These are phyloP conservation scores for Eremomyces bilateralis DNA, from an alignment of 495 filamentous ascomycete species.

Conservation along the genomic window DNA sequence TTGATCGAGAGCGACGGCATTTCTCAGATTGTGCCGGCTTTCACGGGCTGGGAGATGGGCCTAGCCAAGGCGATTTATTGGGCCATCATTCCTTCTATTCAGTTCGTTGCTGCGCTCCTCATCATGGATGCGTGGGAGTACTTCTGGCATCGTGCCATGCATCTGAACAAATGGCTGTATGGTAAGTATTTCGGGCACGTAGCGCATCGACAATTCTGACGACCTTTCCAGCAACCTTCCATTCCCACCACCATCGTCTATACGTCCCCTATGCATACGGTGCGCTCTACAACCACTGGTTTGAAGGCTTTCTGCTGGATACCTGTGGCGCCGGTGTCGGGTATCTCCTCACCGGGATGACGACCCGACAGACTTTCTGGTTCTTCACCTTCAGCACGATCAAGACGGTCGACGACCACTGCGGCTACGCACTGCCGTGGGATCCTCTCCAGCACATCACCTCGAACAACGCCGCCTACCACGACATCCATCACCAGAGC, in stretches of 20 bases:
- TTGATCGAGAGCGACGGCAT: slow-evolving; percentile 8
- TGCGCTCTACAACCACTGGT: slow-evolving; percentile 85
- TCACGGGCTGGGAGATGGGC: slow-evolving; percentile 54
- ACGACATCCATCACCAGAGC: slow-evolving; percentile 96
- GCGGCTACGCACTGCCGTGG: slow-evolving; percentile 85
- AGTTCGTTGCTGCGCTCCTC: slow-evolving; percentile 48
- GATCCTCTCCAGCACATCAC: slow-evolving; percentile 82
- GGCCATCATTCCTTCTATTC: slow-evolving; percentile 48
- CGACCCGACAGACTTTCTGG: slow-evolving; percentile 52
- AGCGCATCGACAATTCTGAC: no score
- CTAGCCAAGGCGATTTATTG: slow-evolving; percentile 59
- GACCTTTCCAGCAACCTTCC: slow-evolving; percentile 49
- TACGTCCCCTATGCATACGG: slow-evolving; percentile 97
- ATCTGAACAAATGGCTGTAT: slow-evolving; percentile 90
- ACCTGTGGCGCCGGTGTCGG: slow-evolving; percentile 65
- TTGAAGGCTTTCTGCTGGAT: slow-evolving; percentile 85
- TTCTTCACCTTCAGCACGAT: slow-evolving; percentile 71
- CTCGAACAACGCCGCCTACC: slow-evolving; percentile 83
- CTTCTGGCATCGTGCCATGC: slow-evolving; percentile 85
- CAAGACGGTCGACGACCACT: slow-evolving; percentile 96
- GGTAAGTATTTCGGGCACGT: slow-evolving; percentile 45
- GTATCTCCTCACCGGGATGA: slow-evolving; percentile 59
- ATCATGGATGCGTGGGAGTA: slow-evolving; percentile 93
- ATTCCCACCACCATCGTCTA: slow-evolving; percentile 83
- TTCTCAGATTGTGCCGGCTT: slow-evolving; percentile 13